phyloP scores from a whole-genome alignment of 108 stramenopile genomes.

The Nannochloropsis salina region DNA sequence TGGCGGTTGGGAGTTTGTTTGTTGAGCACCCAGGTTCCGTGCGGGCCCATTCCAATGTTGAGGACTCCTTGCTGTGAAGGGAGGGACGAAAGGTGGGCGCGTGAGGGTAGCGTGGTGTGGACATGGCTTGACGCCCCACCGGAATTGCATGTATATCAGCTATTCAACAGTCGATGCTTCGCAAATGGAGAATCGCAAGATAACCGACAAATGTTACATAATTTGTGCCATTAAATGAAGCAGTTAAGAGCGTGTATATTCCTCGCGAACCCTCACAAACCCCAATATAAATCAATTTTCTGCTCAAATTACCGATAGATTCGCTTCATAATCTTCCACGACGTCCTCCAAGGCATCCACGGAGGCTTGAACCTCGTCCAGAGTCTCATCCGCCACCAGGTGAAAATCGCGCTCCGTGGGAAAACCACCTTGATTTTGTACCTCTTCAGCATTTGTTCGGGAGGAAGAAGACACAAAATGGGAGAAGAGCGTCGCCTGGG shows the following conservation, averaged over 20 bases:
- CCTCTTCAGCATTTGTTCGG: background rate
- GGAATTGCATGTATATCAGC: background rate
- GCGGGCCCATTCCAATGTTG: conserved; percentile 31
- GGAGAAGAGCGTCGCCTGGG: background rate
- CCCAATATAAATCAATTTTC: too few relatives aligned
- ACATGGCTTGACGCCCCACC: background rate
- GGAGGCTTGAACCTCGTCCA: conserved; percentile 76
- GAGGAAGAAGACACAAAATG: background rate
- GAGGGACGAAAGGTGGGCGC: background rate
- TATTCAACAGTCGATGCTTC: background rate
- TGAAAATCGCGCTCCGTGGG: conserved; percentile 70
- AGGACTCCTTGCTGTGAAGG: conserved; percentile 45
- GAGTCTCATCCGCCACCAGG: conserved; percentile 69
- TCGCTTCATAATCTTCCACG: conserved; percentile 62
- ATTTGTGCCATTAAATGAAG: background rate
- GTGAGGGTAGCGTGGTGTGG: background rate
- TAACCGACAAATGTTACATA: background rate
- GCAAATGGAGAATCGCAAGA: background rate
- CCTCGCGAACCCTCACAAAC: too few relatives aligned
- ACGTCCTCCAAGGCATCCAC: conserved; percentile 62
- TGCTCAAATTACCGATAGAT: conserved; percentile 40
- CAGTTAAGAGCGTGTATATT: too few relatives aligned
- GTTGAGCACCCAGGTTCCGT: conserved; percentile 55
- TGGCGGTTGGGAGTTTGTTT: conserved; percentile 57
- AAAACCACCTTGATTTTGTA: conserved; percentile 44